These are phyloP conservation scores for Fusarium proliferatum DNA, from an alignment of 2,329 filamentous ascomycete genomes.

Conservation along the genomic window DNA sequence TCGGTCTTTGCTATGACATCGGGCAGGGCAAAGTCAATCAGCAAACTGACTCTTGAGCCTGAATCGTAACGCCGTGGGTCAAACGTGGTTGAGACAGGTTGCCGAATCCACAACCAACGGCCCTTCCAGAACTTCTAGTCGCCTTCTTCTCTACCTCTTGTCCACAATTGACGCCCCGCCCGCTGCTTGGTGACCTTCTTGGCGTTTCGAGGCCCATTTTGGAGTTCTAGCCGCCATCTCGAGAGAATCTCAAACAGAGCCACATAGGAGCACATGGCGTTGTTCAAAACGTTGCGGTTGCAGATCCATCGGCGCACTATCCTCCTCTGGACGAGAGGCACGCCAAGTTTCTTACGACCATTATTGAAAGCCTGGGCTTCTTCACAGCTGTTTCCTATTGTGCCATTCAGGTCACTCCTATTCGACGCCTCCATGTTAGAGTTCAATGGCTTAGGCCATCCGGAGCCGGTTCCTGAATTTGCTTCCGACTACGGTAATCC, in stretches of 20 bases:
- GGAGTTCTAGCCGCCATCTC: constrained; percentile 22
- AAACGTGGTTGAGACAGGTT: constrained; percentile 19
- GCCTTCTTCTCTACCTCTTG: constrained; percentile 1
- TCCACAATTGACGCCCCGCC: constrained; percentile 7
- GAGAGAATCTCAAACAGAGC: constrained; percentile 23
- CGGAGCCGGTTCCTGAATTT: constrained; percentile 21
- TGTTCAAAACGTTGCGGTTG: constrained; percentile 22
- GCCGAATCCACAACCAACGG: constrained; percentile 1
- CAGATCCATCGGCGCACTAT: constrained; percentile 26
- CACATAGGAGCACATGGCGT: constrained; percentile 8
- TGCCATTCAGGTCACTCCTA: constrained; percentile 7
- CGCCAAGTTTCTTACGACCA: constrained; percentile 4
- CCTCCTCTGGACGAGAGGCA: neutral
- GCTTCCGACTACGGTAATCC: neutral
- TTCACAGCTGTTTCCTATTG: constrained; percentile 2
- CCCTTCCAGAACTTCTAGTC: constrained; percentile 12
- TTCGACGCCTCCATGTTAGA: constrained; percentile 14
- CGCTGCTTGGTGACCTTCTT: constrained; percentile 14
- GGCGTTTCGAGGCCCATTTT: constrained; percentile 32
- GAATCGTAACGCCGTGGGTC: constrained; percentile 20
- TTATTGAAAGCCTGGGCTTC: neutral
- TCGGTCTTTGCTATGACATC: constrained; percentile 8
- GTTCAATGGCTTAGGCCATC: constrained; percentile 18
- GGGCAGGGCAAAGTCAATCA: constrained; percentile 1
- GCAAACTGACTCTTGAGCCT: constrained; percentile 8